Conservation (phyloP, 495 filamentous ascomycete genomes). For the Margaritispora aquatica region DNA sequence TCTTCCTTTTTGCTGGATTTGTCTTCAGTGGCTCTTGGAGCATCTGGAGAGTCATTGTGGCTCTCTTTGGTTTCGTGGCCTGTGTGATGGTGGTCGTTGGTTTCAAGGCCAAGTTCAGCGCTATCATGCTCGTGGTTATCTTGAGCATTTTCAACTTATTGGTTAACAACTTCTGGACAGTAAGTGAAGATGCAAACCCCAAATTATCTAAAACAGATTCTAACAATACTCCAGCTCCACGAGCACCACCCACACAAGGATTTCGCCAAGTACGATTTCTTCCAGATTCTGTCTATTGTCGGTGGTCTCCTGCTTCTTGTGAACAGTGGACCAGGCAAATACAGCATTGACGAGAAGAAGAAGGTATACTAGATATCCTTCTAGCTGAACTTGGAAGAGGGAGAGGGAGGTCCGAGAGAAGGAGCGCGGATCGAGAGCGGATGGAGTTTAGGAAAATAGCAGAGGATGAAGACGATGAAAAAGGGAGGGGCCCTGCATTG, state of each 20-base stretch:
- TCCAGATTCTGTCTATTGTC: constrained; percentile 98
- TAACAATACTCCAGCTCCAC: constrained; percentile 63
- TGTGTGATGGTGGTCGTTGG: constrained; percentile 99
- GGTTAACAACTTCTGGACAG: constrained; percentile 99
- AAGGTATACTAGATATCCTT: constrained; percentile 73
- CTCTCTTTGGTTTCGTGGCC: constrained; percentile 74
- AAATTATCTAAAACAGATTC: background rate
- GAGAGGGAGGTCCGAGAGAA: background rate
- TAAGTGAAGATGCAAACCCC: constrained; percentile 42
- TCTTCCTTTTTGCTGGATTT: constrained; percentile 95
- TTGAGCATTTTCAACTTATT: constrained; percentile 92
- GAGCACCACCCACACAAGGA: constrained; percentile 98
- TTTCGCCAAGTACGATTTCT: constrained; percentile 99
- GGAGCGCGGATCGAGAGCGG: too few species aligned
- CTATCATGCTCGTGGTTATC: constrained; percentile 86
- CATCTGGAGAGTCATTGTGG: constrained; percentile 75
- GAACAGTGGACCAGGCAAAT: constrained; percentile 96
- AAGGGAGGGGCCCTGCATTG: constrained; percentile 17
- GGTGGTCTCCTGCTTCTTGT: constrained; percentile 91
- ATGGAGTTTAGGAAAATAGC: constrained; percentile 12
- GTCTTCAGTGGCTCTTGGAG: constrained; percentile 93
- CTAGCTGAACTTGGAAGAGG: background rate
- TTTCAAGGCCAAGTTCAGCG: constrained; percentile 99
- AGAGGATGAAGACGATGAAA: too few species aligned
- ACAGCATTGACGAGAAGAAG: constrained; percentile 99